These are phyloP conservation scores for Malania oleifera DNA, from an alignment of 164 flowering plant species.

Conservation along the genomic window DNA sequence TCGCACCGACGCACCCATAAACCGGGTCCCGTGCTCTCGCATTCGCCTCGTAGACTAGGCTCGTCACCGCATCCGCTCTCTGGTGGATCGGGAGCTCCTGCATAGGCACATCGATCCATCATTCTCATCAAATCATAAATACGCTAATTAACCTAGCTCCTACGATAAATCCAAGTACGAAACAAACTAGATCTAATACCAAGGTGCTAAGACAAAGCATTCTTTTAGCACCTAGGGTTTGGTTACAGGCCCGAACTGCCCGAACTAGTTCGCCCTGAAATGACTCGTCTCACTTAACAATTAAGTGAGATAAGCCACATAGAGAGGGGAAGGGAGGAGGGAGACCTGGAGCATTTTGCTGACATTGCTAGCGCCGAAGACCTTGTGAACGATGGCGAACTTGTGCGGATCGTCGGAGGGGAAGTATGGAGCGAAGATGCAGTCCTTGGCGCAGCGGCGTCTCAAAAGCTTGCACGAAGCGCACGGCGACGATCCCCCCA, in stretches of 20 bases:
- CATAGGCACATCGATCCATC: too few relatives aligned
- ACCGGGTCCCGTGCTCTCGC: constrained; percentile 66
- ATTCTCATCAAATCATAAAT: too few relatives aligned
- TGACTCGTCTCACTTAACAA: too few relatives aligned
- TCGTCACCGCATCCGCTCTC: constrained; percentile 64
- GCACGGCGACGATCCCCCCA: constrained; percentile 80
- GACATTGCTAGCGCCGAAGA: constrained; percentile 88
- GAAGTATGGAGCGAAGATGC: constrained; percentile 86
- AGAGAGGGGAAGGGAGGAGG: constrained; percentile 14
- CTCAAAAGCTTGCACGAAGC: constrained; percentile 89
- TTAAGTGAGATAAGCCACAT: too few relatives aligned
- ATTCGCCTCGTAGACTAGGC: constrained; percentile 55
- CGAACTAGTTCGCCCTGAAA: too few relatives aligned
- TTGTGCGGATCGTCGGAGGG: constrained; percentile 79
- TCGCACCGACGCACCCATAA: constrained; percentile 67
- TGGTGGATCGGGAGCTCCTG: constrained; percentile 63
- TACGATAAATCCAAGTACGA: too few relatives aligned
- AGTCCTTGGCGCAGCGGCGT: constrained; percentile 84
- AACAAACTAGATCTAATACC: too few relatives aligned
- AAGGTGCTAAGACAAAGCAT: too few relatives aligned
- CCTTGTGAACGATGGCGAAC: constrained; percentile 85
- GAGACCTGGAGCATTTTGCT: constrained; percentile 89
- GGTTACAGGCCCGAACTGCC: too few relatives aligned
- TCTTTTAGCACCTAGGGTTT: too few relatives aligned
- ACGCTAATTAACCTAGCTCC: too few relatives aligned